A percentile compares a stretch with the other conserved stretches of the same genome.
phyloP scores from a whole-genome alignment of 345 rosid genomes.

The Orychophragmus violaceus region DNA sequence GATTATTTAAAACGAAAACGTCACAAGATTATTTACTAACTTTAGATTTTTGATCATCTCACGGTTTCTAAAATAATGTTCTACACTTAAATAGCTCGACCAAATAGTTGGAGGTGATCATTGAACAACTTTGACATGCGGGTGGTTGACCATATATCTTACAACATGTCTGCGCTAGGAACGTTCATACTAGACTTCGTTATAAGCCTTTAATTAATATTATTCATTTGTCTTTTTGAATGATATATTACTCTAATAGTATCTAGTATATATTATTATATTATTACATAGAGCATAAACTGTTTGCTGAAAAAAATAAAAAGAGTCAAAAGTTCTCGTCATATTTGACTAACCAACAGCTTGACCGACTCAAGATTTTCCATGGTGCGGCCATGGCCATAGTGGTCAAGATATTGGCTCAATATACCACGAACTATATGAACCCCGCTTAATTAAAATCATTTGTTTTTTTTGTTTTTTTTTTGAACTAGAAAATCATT shows the following conservation, averaged over 20 bases:
- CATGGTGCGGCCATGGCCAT: slow-evolving; percentile 3
- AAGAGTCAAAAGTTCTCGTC: slow-evolving; percentile 14
- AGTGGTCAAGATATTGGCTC: not conserved
- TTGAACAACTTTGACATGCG: slow-evolving; percentile 9
- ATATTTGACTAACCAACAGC: slow-evolving; percentile 22
- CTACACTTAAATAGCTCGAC: not conserved
- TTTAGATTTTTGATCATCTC: not conserved
- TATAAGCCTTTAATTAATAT: not conserved
- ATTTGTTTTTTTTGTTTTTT: not conserved
- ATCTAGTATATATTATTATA: not conserved
- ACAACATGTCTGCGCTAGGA: slow-evolving; percentile 5
- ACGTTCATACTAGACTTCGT: slow-evolving; percentile 1
- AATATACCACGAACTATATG: not conserved
- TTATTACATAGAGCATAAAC: not conserved
- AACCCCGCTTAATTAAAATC: not conserved
- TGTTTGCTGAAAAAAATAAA: not conserved
- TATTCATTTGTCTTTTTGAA: not conserved
- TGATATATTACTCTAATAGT: not conserved
- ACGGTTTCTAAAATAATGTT: not conserved
- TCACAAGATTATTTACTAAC: not conserved
- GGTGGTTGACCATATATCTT: slow-evolving; percentile 16
- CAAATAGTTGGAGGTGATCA: not conserved
- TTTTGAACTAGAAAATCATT: not conserved
- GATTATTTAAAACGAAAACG: not conserved
- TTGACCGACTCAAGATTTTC: slow-evolving; percentile 7